A percentile compares a stretch with the other conserved stretches of the same genome.
Conservation (phyloP, 2,329 filamentous ascomycete species). For the Colletotrichum sp. region DNA sequence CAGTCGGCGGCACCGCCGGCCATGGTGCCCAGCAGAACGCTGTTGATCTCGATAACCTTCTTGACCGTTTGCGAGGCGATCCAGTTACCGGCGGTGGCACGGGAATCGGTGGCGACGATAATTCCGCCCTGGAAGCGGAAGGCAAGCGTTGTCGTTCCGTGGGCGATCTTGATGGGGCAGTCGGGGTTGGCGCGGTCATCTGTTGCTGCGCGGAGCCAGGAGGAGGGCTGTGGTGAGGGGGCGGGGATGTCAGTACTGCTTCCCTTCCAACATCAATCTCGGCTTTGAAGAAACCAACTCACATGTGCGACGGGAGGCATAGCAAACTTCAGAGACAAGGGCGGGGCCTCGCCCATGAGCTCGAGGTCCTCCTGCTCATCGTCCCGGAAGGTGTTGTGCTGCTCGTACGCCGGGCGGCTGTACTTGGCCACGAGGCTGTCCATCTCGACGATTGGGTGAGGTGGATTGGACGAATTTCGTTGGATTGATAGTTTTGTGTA, state of each 20-base stretch:
- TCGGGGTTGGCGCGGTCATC: slow-evolving; percentile 96
- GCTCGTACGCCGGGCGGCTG: slow-evolving; percentile 76
- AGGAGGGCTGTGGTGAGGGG: slow-evolving; percentile 68
- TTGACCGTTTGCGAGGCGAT: slow-evolving; percentile 99
- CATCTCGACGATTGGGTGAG: slow-evolving; percentile 60
- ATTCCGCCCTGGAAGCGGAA: slow-evolving; percentile 99
- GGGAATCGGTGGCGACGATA: slow-evolving; percentile 96
- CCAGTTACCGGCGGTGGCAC: slow-evolving; percentile 97
- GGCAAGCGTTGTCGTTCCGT: slow-evolving; percentile 96
- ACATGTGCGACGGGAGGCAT: slow-evolving; percentile 93
- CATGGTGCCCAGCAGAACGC: slow-evolving; percentile 93
- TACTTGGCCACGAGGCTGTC: slow-evolving; percentile 93
- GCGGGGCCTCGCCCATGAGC: slow-evolving; percentile 63
- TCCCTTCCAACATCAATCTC: neutral
- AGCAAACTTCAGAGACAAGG: slow-evolving; percentile 89
- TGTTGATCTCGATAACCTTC: slow-evolving; percentile 99
- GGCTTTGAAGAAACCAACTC: slow-evolving; percentile 36
- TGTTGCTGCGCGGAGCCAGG: slow-evolving; percentile 95
- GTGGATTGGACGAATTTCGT: neutral
- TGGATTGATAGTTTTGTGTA: neutral
- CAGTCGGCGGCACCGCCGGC: slow-evolving; percentile 98
- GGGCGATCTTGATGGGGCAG: slow-evolving; percentile 98
- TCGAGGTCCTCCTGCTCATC: slow-evolving; percentile 77
- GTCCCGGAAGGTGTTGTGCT: slow-evolving; percentile 59
- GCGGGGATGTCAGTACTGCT: slow-evolving; percentile 5